Evolutionary conservation across 1,284 basidiomycete species (phyloP).

Genomic region (Cutaneotrichosporon sp.): DNA sequence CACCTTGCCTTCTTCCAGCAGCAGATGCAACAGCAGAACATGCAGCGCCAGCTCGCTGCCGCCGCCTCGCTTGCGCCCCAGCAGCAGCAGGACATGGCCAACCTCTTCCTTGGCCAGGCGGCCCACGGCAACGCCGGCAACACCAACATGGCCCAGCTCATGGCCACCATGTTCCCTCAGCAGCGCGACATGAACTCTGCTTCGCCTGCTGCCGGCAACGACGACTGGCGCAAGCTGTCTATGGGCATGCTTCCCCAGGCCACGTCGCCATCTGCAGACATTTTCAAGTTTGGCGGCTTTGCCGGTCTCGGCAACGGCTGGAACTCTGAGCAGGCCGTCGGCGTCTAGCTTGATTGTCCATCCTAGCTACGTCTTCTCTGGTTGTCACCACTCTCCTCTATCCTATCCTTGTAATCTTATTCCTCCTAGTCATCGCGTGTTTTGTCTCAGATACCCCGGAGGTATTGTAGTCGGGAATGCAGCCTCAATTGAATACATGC

Average conservation of each 20-base stretch:
- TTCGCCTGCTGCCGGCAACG: slow-evolving; percentile 5
- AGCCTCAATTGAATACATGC: background rate
- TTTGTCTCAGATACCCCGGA: slow-evolving; percentile 2
- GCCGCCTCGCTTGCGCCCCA: slow-evolving; percentile 2
- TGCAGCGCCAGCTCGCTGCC: slow-evolving; percentile 10
- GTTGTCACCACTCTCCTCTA: background rate
- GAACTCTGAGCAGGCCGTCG: slow-evolving; percentile 11
- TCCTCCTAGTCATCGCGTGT: background rate
- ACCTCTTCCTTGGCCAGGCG: slow-evolving; percentile 10
- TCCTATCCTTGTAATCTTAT: no score
- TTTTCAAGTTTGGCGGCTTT: background rate
- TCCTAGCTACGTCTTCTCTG: background rate
- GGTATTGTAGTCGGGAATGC: slow-evolving; percentile 2
- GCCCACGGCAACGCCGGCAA: slow-evolving; percentile 8
- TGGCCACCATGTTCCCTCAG: slow-evolving; percentile 32
- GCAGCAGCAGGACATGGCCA: slow-evolving; percentile 5
- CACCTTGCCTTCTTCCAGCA: slow-evolving; percentile 30
- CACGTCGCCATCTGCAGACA: background rate
- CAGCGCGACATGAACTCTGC: slow-evolving; percentile 12
- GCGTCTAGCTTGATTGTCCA: slow-evolving; percentile 5
- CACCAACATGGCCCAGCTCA: slow-evolving; percentile 23
- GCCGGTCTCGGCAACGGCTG: slow-evolving; percentile 3
- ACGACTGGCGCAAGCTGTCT: slow-evolving; percentile 24
- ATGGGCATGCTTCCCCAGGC: background rate
- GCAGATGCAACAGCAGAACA: slow-evolving; percentile 23